Conservation (phyloP, 345 rosid genomes). For the Camelina laxa region DNA sequence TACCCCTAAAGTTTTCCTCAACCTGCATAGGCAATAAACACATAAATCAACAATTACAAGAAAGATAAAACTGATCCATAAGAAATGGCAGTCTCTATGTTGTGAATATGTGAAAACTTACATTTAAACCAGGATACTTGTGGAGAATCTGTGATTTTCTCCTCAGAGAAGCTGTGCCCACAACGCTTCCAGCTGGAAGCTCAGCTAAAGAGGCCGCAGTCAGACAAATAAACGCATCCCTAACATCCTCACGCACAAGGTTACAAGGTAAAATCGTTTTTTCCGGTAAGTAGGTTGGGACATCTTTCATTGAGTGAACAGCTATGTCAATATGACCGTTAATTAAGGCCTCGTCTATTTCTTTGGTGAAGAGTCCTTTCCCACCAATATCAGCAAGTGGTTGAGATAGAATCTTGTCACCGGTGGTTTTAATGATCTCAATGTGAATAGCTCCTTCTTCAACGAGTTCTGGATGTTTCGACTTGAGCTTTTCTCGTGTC, state of each 20-base stretch:
- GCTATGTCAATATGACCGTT: slow-evolving; percentile 93
- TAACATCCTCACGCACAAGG: slow-evolving; percentile 90
- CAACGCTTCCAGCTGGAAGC: slow-evolving; percentile 82
- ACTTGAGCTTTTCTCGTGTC: slow-evolving; percentile 81
- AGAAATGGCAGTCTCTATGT: background rate
- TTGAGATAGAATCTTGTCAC: slow-evolving; percentile 86
- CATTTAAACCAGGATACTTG: slow-evolving; percentile 78
- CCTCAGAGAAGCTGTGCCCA: slow-evolving; percentile 98
- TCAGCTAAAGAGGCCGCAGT: slow-evolving; percentile 69
- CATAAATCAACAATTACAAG: background rate
- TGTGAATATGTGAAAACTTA: slow-evolving; percentile 45
- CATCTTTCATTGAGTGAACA: slow-evolving; percentile 99
- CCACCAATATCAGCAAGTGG: slow-evolving; percentile 99
- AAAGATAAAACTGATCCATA: slow-evolving; percentile 4
- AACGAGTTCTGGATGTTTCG: slow-evolving; percentile 69
- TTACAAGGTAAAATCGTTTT: slow-evolving; percentile 88
- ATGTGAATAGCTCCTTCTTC: slow-evolving; percentile 92
- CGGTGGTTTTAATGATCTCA: slow-evolving; percentile 93
- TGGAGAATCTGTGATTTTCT: slow-evolving; percentile 94
- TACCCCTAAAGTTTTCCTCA: slow-evolving; percentile 87
- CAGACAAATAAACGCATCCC: slow-evolving; percentile 88
- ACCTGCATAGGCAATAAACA: slow-evolving; percentile 55
- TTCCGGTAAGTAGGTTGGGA: slow-evolving; percentile 90
- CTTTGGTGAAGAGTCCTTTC: slow-evolving; percentile 95
- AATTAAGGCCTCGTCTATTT: slow-evolving; percentile 89